A percentile compares a stretch with the other conserved stretches of the same genome.
These are phyloP conservation scores for Fusarium sacchari DNA, from an alignment of 2,329 filamentous ascomycete species.

Conservation along the genomic window DNA sequence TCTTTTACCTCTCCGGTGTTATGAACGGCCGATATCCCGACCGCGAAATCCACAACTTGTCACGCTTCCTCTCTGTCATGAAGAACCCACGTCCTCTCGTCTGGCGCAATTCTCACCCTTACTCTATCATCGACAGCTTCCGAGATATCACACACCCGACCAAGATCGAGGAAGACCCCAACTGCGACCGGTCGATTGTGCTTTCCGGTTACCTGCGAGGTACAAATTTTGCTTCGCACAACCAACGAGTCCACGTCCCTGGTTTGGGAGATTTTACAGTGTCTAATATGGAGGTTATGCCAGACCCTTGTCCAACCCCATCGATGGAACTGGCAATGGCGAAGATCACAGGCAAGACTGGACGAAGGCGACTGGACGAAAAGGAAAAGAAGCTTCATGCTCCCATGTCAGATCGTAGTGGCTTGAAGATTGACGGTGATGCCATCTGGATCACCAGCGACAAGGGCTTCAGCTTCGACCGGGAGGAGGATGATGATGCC, in stretches of 20 bases:
- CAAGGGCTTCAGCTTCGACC: conserved; percentile 79
- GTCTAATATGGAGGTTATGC: conserved; percentile 83
- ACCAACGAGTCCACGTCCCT: conserved; percentile 89
- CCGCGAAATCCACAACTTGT: conserved; percentile 94
- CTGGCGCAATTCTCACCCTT: conserved; percentile 97
- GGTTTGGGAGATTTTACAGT: conserved; percentile 91
- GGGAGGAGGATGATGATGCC: conserved; percentile 69
- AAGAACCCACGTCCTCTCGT: conserved; percentile 97
- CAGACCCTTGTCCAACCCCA: conserved; percentile 95
- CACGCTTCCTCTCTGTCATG: conserved; percentile 96
- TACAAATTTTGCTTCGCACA: conserved; percentile 88
- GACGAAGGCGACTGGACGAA: conserved; percentile 84
- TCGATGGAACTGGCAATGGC: conserved; percentile 87
- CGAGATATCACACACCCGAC: conserved; percentile 95
- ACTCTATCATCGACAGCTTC: conserved; percentile 92
- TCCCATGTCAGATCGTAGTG: conserved; percentile 97
- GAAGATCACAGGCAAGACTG: conserved; percentile 84
- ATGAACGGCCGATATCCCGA: conserved; percentile 97
- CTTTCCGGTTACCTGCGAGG: conserved; percentile 94
- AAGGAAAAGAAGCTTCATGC: conserved; percentile 97
- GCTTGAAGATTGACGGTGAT: conserved; percentile 95
- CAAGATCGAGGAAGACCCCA: conserved; percentile 85
- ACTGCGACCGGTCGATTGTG: conserved; percentile 90
- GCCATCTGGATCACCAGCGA: conserved; percentile 87
- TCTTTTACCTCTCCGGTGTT: conserved; percentile 96